phyloP scores from a whole-genome alignment of 1,139 yeast genomes.

The Sugiyamaella castrensis region DNA sequence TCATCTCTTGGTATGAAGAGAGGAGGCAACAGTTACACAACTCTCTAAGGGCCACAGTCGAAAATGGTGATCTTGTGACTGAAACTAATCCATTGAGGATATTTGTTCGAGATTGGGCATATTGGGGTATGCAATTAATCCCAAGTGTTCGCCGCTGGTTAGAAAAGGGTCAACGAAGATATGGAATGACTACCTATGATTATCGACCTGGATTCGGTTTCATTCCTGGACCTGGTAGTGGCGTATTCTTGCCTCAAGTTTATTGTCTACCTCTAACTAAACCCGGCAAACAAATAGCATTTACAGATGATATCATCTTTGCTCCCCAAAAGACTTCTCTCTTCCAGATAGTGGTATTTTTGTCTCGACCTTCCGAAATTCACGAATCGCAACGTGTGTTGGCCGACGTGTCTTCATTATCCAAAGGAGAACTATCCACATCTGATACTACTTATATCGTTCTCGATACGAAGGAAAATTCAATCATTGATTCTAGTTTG shows the following conservation, averaged over 20 bases:
- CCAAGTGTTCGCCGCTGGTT: constrained; percentile 5
- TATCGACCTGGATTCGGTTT: constrained; percentile 7
- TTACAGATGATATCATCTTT: constrained; percentile 9
- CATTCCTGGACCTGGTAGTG: background rate
- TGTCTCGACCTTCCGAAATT: background rate
- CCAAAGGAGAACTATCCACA: background rate
- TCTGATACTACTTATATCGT: background rate
- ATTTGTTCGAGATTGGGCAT: constrained; percentile 4
- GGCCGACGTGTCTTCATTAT: background rate
- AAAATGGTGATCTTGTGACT: constrained; percentile 9
- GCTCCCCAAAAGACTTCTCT: background rate
- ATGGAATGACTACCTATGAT: constrained; percentile 2
- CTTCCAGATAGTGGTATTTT: constrained; percentile 4
- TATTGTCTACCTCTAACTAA: constrained; percentile 1
- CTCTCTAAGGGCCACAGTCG: constrained; percentile 2
- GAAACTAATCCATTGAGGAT: background rate
- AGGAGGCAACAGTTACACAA: constrained; percentile 7
- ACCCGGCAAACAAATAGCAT: background rate
- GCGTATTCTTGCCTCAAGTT: background rate
- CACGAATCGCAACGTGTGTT: background rate
- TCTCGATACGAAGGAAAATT: background rate
- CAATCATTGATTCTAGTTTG: background rate
- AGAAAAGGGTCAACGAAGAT: constrained; percentile 7
- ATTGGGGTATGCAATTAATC: constrained; percentile 2
- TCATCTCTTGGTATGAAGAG: constrained; percentile 8